A percentile compares a stretch with the other conserved stretches of the same genome.
Evolutionary conservation across 129 eudicot species (phyloP).

Genomic region (Artemisia tridentata): DNA sequence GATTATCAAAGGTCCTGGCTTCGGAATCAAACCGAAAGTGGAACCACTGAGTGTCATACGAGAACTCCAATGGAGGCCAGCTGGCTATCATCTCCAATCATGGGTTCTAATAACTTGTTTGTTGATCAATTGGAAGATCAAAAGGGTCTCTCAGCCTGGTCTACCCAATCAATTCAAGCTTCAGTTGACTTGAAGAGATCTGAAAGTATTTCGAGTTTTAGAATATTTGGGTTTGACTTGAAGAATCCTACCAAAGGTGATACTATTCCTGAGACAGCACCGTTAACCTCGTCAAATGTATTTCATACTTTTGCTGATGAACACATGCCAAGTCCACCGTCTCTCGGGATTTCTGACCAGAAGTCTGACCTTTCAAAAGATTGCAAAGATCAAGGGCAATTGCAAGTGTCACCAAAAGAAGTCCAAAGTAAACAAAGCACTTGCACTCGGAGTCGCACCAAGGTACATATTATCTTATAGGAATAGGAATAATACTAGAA

Average conservation of each 20-base stretch:
- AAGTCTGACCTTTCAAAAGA: constrained; percentile 64
- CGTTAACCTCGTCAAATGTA: constrained; percentile 25
- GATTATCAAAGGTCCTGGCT: constrained; percentile 31
- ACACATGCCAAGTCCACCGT: constrained; percentile 26
- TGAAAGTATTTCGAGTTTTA: constrained; percentile 27
- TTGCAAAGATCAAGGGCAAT: constrained; percentile 46
- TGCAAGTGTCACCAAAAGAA: constrained; percentile 57
- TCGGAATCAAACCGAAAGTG: constrained; percentile 33
- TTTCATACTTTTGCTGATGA: constrained; percentile 26
- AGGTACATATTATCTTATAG: constrained; percentile 44
- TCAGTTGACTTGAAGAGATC: constrained; percentile 26
- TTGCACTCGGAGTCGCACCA: constrained; percentile 73
- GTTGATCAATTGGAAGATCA: constrained; percentile 49
- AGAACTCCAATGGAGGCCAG: constrained; percentile 31
- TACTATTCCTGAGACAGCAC: constrained; percentile 22
- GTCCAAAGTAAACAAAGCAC: constrained; percentile 64
- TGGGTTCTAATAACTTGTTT: constrained; percentile 30
- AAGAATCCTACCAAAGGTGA: constrained; percentile 26
- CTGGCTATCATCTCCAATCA: constrained; percentile 35
- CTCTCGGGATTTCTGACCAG: constrained; percentile 45
- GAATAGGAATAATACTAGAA: neutral
- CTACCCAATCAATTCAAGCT: constrained; percentile 10
- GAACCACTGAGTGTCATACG: constrained; percentile 24
- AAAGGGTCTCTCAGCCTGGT: constrained; percentile 51
- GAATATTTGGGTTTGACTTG: constrained; percentile 36